A percentile compares a stretch with the other conserved stretches of the same genome.
These are phyloP conservation scores for Mortierella antarctica DNA, from an alignment of 192 early-diverging fungal species.

Conservation along the genomic window DNA sequence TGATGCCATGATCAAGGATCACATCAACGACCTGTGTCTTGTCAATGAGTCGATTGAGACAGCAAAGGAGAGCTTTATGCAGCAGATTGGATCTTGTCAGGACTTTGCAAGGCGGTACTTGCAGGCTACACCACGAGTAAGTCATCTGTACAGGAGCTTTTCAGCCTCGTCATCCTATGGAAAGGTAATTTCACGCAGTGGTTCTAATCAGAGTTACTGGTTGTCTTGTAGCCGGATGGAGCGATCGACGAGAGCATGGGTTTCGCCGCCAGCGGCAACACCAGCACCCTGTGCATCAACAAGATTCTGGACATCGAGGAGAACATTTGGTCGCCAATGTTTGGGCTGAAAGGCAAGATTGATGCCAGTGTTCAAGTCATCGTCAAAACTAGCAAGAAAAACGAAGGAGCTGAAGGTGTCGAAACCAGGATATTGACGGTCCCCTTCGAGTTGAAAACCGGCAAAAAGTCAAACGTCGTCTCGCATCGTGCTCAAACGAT, in stretches of 20 bases:
- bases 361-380: constrained; percentile 74
- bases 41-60: constrained; percentile 70
- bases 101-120: constrained; percentile 59
- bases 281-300: constrained; percentile 60
- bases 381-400: constrained; percentile 24
- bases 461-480: constrained; percentile 66
- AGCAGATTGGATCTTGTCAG: constrained; percentile 63
- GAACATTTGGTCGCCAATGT: constrained; percentile 90
- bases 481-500: constrained; percentile 86
- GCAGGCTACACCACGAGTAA: constrained; percentile 28
- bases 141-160: background rate
- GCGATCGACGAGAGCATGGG: constrained; percentile 1
- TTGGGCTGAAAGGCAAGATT: constrained; percentile 93
- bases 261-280: background rate
- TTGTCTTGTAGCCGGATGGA: constrained; percentile 11
- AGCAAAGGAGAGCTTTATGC: constrained; percentile 59
- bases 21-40: constrained; percentile 77
- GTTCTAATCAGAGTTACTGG: constrained; percentile 51
- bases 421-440: constrained; percentile 57
- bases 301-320: constrained; percentile 92
- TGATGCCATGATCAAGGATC: constrained; percentile 58
- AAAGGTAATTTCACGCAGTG: constrained; percentile 18
- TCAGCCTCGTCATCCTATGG: too few species aligned
- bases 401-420: background rate
- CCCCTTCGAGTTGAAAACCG: constrained; percentile 92